Base-by-base conservation (phyloP, 306 rosid species). In the Dicorynia guianensis region DNA sequence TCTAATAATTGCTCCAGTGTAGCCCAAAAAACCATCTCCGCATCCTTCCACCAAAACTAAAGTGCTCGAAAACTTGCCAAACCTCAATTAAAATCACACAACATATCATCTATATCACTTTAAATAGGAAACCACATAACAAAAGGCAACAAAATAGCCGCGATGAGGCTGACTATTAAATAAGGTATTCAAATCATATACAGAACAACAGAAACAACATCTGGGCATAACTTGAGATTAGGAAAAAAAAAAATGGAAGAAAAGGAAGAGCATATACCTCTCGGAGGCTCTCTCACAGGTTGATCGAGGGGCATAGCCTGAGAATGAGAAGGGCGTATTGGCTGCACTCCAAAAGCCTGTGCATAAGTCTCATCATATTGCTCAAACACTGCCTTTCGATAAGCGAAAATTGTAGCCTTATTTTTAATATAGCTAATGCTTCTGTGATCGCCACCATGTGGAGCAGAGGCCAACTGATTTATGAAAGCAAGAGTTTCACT, bases 361-460 rank as follows among this genome's bases (percentile, higher is more conserved):
- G 97, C 98, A 81, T 96, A 96, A 8, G 99, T 93, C 83, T 89
- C 99, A 72, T 96, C 99, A 74, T 72, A 81, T 78, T 96, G 97
- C 77, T 96, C 98, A 81, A 89, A 96, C 62, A 90, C 91, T 0
- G 90, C 87, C 78, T 75, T 87, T 3, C 99, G 79, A 67, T 85
- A 88, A 0, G 89, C 81, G 13, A 79, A 86, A 14, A 86, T 76
- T 0, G 88, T 84, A 20, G 98, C 93, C 79, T 82, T 96, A 53
- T 85, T 81, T 87, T 85, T 88, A 52, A 50, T 34, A 65, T 89
- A 96, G 35, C 19, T 69, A 18, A 92, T 88, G 84, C 83, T 81
- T 64, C 80, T 77, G 1, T 67, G 77, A n/a, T 87, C 89, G 7
- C 84, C 87, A 40, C 64, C 74, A 43, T 65, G 71, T 0, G 99